phyloP scores from a whole-genome alignment of 768 basidiomycete species.

The Fomitopsis serialis region DNA sequence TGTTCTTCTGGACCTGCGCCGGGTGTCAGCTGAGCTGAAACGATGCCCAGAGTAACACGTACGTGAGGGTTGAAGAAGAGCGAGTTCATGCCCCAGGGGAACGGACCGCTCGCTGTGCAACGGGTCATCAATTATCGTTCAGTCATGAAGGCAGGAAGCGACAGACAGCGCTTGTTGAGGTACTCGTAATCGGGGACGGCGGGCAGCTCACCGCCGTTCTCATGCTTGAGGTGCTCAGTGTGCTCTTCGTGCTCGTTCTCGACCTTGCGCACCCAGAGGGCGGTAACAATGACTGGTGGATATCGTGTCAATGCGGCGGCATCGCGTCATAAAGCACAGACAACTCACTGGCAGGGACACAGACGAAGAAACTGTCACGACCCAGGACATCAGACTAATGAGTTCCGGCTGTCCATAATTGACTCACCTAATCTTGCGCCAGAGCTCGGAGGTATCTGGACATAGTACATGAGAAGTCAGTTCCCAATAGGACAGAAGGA shows the following conservation, averaged over 20 bases:
- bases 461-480: conserved; percentile 7
- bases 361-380: conserved; percentile 71
- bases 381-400: no score
- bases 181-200: conserved; percentile 70
- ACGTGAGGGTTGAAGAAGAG: conserved; percentile 80
- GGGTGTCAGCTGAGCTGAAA: conserved; percentile 1
- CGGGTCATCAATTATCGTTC: not conserved
- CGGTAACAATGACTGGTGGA: conserved; percentile 19
- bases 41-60: conserved; percentile 18
- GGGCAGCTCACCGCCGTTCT: conserved; percentile 70
- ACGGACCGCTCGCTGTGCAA: conserved; percentile 48
- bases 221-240: conserved; percentile 60
- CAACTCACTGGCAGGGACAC: conserved; percentile 66
- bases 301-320: conserved; percentile 1
- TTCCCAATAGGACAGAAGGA: not conserved
- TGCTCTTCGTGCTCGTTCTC: conserved; percentile 68
- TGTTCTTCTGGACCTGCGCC: conserved; percentile 59
- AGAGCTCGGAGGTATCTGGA: conserved; percentile 73
- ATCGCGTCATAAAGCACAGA: not conserved
- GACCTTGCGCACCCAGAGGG: conserved; percentile 44
- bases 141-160: not conserved
- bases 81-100: conserved; percentile 81
- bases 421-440: conserved; percentile 84
- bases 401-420: no score
- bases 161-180: conserved; percentile 56